These are phyloP conservation scores for Magnaporthiopsis poae DNA, from an alignment of 2,329 filamentous ascomycete genomes.

Conservation along the genomic window DNA sequence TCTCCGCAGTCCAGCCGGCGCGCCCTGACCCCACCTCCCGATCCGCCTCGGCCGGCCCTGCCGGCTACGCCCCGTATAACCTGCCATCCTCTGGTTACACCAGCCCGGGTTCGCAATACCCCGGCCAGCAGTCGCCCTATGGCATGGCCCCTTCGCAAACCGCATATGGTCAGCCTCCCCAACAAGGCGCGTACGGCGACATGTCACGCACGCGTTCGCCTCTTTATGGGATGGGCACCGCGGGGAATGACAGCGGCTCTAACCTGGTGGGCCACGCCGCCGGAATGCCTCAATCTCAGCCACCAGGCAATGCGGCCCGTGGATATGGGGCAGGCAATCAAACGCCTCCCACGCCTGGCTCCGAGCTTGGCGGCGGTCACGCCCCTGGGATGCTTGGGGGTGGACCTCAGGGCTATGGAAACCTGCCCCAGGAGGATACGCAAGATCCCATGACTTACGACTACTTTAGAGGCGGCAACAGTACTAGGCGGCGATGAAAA, in stretches of 20 bases:
- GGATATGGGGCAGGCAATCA: background rate
- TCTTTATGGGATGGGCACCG: constrained; percentile 32
- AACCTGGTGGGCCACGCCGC: constrained; percentile 45
- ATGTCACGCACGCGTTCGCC: constrained; percentile 32
- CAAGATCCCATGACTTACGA: constrained; percentile 44
- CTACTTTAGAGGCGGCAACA: constrained; percentile 39
- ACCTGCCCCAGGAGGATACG: constrained; percentile 44
- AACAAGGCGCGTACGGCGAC: constrained; percentile 12
- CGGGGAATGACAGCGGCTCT: constrained; percentile 42
- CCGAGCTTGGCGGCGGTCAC: constrained; percentile 16
- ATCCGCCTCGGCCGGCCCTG: background rate
- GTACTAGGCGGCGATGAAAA: constrained; percentile 2
- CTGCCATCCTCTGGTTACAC: background rate
- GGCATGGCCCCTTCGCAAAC: background rate
- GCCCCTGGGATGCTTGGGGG: constrained; percentile 46
- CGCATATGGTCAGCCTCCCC: background rate
- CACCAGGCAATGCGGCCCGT: constrained; percentile 11
- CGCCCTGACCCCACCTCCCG: background rate
- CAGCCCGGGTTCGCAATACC: background rate
- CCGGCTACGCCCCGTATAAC: background rate
- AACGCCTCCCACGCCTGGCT: background rate
- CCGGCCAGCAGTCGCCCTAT: constrained; percentile 1
- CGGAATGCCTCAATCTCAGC: constrained; percentile 34
- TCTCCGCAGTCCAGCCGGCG: constrained; percentile 10
- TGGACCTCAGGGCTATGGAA: constrained; percentile 50